Percentiles rank a stretch among this genome's conserved stretches.
Evolutionary conservation across 2,329 filamentous ascomycete genomes (phyloP).

Genomic region (Penicillium sp.): DNA sequence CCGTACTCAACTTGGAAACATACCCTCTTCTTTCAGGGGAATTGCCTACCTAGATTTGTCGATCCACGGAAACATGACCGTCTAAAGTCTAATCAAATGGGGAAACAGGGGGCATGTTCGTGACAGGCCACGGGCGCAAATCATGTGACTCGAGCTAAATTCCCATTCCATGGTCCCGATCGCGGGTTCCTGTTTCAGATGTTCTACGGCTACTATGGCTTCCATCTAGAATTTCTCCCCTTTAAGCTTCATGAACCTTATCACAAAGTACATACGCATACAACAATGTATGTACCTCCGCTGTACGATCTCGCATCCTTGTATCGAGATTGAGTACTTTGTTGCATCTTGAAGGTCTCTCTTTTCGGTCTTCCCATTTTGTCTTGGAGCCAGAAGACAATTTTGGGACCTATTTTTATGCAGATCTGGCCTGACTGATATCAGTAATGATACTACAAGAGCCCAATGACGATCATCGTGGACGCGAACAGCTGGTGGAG

Average conservation of each 20-base stretch:
- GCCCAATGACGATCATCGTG: slow-evolving; percentile 1
- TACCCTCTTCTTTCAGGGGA: not conserved
- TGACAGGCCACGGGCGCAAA: not conserved
- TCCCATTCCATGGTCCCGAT: not conserved
- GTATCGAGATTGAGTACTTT: not conserved
- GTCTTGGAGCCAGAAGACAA: not conserved
- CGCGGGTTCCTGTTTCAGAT: not conserved
- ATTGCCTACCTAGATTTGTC: not conserved
- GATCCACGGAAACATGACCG: not conserved
- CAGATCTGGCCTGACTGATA: slow-evolving; percentile 2
- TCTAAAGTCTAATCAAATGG: not conserved
- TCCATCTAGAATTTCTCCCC: not conserved
- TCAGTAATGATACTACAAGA: not conserved
- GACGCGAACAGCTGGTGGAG: slow-evolving; percentile 4
- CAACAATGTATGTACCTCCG: not conserved
- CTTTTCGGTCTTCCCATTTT: not conserved
- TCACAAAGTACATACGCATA: no score
- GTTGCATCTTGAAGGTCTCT: not conserved
- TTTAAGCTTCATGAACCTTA: no score
- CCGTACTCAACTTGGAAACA: not conserved
- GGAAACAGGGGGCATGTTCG: not conserved
- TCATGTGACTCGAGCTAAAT: not conserved
- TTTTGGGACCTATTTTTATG: slow-evolving; percentile 5
- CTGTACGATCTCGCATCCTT: not conserved
- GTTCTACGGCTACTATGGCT: no score